Evolutionary conservation across 768 basidiomycete species (phyloP).

Genomic region (Pleurotus cornucopiae): DNA sequence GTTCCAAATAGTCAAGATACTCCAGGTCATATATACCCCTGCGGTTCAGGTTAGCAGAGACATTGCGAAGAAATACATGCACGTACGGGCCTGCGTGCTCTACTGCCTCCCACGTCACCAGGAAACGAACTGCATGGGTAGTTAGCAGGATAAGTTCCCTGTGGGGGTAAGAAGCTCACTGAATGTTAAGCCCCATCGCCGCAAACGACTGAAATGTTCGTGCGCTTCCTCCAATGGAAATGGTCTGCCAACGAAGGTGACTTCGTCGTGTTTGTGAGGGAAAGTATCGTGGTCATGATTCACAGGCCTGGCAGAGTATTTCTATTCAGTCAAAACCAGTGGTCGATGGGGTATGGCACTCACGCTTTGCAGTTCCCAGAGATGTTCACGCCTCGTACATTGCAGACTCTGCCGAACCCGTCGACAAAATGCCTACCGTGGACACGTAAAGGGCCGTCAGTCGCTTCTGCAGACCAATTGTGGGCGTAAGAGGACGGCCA

Average conservation of each 20-base stretch:
- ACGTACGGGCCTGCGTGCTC: constrained; percentile 92
- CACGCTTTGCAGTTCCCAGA: constrained; percentile 82
- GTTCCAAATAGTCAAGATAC: constrained; percentile 77
- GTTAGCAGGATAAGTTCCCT: not conserved
- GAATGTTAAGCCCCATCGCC: constrained; percentile 86
- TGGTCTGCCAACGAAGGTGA: constrained; percentile 87
- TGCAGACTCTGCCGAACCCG: constrained; percentile 72
- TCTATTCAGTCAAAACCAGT: too few relatives aligned
- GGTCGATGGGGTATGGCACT: constrained; percentile 17
- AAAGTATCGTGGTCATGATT: constrained; percentile 68
- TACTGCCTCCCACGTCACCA: constrained; percentile 96
- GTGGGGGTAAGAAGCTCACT: constrained; percentile 40
- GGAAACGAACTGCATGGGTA: constrained; percentile 65
- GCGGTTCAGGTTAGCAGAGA: not conserved
- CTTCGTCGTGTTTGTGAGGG: constrained; percentile 55
- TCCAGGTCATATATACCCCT: constrained; percentile 83
- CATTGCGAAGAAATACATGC: not conserved
- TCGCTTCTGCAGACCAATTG: constrained; percentile 61
- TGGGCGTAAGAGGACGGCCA: constrained; percentile 51
- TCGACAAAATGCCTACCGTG: constrained; percentile 85
- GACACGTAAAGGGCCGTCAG: constrained; percentile 50
- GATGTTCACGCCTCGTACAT: constrained; percentile 81
- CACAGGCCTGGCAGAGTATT: constrained; percentile 43
- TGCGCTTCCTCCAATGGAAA: constrained; percentile 89
- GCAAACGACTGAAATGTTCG: constrained; percentile 73